Evolutionary conservation across 1,284 basidiomycete genomes (phyloP), one percentile per base, ranked within the genome.

Genomic region (Athelia sp.): DNA sequence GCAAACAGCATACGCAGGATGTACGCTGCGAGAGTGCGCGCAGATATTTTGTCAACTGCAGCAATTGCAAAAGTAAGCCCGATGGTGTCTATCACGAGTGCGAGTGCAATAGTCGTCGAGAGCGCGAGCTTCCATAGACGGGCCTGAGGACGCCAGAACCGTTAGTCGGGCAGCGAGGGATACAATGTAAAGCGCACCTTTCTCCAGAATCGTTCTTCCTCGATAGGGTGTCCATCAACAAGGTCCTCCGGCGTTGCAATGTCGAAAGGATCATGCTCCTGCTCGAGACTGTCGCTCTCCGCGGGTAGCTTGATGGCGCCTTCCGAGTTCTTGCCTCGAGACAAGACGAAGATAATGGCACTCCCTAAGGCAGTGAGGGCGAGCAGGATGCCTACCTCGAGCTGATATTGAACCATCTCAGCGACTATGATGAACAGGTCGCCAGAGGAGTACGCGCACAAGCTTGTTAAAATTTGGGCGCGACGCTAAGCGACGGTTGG

Each of bases 221-320:
- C 71, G 43, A 94, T 74, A 10, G 90, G 87, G 48, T 81, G 79
- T 1, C 92, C 92, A 59, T 94, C 86, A 14, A 83, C 58, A 29
- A 81, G 60, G 59, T 93, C 86, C 57, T 84, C 81, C 2, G 84
- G 78, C 38, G 70, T 82, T 23, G 82, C 78, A 31, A 93, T 79
- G 56, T 93, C 82, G 63, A 93, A 93, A 2, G 90, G 82, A 62
- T 94, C 92, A 13, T 13, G 26, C 13, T 29, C 13, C 0, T 54
- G 54, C 51, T 70, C 69, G 17, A 62, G 66, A 35, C 70, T 68
- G 11, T 61, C 63, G n/a, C n/a, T n/a, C n/a, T 29, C 26, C 3
- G 65, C 63, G 24, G 82, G 78, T 19, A 89, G 74, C 47, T 78
- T 68, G 44, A 88, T 72, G 13, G 26, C 26, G 26, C 26, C 26